Evolutionary conservation across 163 green algal genomes (phyloP).

Genomic region (Scenedesmus sp.): DNA sequence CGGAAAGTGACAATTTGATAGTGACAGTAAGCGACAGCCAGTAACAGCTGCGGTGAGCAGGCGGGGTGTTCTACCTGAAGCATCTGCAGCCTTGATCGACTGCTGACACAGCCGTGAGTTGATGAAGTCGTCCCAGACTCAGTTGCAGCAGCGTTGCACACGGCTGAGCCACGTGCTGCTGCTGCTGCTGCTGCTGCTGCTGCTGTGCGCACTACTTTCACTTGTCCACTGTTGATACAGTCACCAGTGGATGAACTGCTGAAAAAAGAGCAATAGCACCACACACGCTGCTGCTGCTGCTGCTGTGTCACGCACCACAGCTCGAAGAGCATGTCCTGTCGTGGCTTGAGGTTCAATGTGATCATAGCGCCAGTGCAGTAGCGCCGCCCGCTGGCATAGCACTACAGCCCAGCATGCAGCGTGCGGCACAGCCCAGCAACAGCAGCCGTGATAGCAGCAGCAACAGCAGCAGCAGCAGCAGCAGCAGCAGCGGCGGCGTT

Average conservation of each 20-base stretch:
- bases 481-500: background rate
- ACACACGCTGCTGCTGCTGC: background rate
- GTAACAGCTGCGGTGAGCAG: background rate
- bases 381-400: slow-evolving; percentile 29
- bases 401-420: background rate
- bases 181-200: background rate
- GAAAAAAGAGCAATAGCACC: no score
- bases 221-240: no score
- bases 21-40: background rate
- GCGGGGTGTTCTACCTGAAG: background rate
- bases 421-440: background rate
- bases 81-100: no score
- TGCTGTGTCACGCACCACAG: slow-evolving; percentile 3
- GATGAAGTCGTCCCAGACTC: no score
- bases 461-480: background rate
- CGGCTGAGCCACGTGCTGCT: background rate
- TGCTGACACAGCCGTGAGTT: no score
- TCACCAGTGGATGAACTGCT: no score
- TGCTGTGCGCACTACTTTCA: no score
- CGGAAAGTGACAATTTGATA: background rate
- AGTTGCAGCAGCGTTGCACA: no score
- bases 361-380: slow-evolving; percentile 41
- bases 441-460: background rate
- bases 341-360: slow-evolving; percentile 13
- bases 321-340: slow-evolving; percentile 39